These are phyloP conservation scores for Thermomyces lanuginosus DNA, from an alignment of 2,329 filamentous ascomycete species.

Conservation along the genomic window DNA sequence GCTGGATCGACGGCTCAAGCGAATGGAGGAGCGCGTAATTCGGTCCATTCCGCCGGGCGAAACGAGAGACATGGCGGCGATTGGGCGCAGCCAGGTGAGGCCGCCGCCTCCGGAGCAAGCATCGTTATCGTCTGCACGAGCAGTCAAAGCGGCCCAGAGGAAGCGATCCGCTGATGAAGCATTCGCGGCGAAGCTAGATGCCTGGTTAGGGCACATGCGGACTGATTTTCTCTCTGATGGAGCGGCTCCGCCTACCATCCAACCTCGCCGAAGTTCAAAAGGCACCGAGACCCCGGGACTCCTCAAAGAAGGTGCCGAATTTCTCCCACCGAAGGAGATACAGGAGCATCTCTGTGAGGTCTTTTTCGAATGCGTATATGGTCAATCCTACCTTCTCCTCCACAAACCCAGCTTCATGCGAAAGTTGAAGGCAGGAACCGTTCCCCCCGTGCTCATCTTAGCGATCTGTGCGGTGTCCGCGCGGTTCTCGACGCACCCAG, in stretches of 20 bases:
- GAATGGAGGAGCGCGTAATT: slow-evolving; percentile 96
- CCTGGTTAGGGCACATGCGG: slow-evolving; percentile 57
- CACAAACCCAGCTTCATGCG: slow-evolving; percentile 98
- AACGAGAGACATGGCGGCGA: slow-evolving; percentile 47
- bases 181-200: slow-evolving; percentile 64
- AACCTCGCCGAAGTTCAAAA: slow-evolving; percentile 41
- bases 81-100: slow-evolving; percentile 71
- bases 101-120: slow-evolving; percentile 47
- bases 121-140: too few species aligned
- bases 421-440: slow-evolving; percentile 52
- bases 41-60: slow-evolving; percentile 85
- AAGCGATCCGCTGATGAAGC: slow-evolving; percentile 79
- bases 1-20: slow-evolving; percentile 85
- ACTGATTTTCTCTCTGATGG: too few species aligned
- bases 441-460: slow-evolving; percentile 83
- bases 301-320: slow-evolving; percentile 65
- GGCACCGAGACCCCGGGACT: slow-evolving; percentile 61
- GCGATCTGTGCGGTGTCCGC: slow-evolving; percentile 92
- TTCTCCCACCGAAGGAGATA: slow-evolving; percentile 67
- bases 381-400: slow-evolving; percentile 82
- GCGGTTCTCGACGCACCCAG: slow-evolving; percentile 79
- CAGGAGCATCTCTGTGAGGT: slow-evolving; percentile 88
- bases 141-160: slow-evolving; percentile 43
- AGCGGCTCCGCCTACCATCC: too few species aligned
- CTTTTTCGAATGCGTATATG: slow-evolving; percentile 91